Conservation (phyloP, 768 basidiomycete species). For the Podaxis carcinomalis region DNA sequence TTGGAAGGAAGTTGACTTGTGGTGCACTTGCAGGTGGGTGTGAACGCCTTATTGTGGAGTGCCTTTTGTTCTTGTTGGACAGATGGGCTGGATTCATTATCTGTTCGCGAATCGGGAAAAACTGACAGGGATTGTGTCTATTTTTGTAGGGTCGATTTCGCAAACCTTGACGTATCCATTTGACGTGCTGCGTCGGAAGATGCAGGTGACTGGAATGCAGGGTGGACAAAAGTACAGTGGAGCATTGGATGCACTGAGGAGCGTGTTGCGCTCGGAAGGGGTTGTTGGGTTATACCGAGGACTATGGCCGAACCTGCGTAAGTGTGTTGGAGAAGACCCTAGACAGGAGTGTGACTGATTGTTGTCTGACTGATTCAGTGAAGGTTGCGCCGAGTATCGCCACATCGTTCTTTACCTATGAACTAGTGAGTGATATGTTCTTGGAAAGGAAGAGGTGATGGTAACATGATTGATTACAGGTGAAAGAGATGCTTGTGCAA, state of each 20-base stretch:
- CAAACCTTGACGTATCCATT: constrained; percentile 96
- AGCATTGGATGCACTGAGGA: constrained; percentile 71
- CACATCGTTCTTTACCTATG: constrained; percentile 82
- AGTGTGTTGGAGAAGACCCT: constrained; percentile 26
- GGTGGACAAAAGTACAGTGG: constrained; percentile 69
- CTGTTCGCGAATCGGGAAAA: background rate
- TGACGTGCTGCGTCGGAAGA: constrained; percentile 91
- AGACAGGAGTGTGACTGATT: constrained; percentile 1
- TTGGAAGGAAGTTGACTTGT: constrained; percentile 70
- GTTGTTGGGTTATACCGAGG: constrained; percentile 76
- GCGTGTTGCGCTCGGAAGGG: constrained; percentile 73
- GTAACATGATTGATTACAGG: background rate
- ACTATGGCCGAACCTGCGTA: constrained; percentile 85
- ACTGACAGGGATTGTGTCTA: background rate
- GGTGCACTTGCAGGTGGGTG: constrained; percentile 79
- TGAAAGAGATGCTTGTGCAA: constrained; percentile 5
- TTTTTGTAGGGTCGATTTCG: constrained; percentile 69
- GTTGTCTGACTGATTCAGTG: constrained; percentile 38
- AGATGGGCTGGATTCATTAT: background rate
- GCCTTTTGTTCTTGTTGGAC: background rate
- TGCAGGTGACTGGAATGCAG: constrained; percentile 88
- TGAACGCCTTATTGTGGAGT: background rate
- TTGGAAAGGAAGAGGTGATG: background rate
- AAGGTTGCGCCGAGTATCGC: constrained; percentile 92
- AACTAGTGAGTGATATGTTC: constrained; percentile 37